A percentile compares a stretch with the other conserved stretches of the same genome.
Conservation (phyloP, 108 stramenopile genomes). For the Cylindrotheca fusiformis region DNA sequence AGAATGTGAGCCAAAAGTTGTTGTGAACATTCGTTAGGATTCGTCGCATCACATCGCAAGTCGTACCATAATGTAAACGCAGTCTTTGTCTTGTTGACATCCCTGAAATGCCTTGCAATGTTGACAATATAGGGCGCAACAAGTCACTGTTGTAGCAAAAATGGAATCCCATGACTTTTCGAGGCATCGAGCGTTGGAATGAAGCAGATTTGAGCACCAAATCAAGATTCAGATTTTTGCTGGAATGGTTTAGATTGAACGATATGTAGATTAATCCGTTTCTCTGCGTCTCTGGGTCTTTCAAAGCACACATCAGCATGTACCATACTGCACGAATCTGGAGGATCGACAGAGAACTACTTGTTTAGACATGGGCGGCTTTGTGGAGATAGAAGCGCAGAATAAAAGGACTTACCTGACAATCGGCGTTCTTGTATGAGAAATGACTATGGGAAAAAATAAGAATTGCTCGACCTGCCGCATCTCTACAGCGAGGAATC, state of each 20-base stretch:
- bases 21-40: too few species aligned
- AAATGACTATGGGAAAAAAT: conserved; percentile 3
- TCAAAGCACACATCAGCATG: conserved; percentile 5
- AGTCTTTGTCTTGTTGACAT: background rate
- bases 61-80: conserved; percentile 16
- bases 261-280: conserved; percentile 1
- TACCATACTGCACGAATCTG: conserved; percentile 14
- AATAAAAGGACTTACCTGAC: conserved; percentile 13
- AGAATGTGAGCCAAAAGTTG: too few species aligned
- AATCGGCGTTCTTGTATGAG: background rate
- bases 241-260: background rate
- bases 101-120: conserved; percentile 7
- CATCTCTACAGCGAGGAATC: conserved; percentile 13
- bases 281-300: conserved; percentile 6
- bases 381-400: background rate
- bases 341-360: background rate
- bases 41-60: too few species aligned
- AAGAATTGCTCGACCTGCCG: conserved; percentile 22
- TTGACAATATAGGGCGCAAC: conserved; percentile 5
- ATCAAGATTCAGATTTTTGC: background rate
- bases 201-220: background rate
- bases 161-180: conserved; percentile 3
- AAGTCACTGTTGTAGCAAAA: conserved; percentile 6
- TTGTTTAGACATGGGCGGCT: background rate
- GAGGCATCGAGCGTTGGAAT: background rate